phyloP scores from a whole-genome alignment of 2,329 filamentous ascomycete species.

The Pseudophaeomoniella oleicola region DNA sequence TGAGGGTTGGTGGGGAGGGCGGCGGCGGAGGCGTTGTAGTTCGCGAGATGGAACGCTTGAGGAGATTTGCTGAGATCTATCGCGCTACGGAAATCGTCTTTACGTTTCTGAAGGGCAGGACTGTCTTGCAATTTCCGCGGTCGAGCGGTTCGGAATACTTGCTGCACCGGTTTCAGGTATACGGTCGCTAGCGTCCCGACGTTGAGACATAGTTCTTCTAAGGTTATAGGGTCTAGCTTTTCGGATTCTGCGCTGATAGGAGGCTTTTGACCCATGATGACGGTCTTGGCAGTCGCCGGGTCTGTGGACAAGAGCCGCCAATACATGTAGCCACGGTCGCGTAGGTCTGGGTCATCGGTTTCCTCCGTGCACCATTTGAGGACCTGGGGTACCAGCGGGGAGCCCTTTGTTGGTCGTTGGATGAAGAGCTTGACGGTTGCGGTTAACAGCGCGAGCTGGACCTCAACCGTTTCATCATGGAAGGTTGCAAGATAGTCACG shows the following conservation, averaged over 20 bases:
- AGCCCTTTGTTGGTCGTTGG: slow-evolving; percentile 85
- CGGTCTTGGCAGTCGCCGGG: slow-evolving; percentile 66
- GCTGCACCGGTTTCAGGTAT: slow-evolving; percentile 94
- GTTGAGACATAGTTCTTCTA: slow-evolving; percentile 95
- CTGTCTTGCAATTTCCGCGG: slow-evolving; percentile 66
- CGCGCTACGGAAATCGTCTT: slow-evolving; percentile 30
- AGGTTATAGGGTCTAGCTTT: slow-evolving; percentile 73
- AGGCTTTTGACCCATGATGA: slow-evolving; percentile 97
- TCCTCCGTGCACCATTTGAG: slow-evolving; percentile 98
- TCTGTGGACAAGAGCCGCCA: slow-evolving; percentile 92
- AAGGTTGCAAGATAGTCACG: slow-evolving; percentile 94
- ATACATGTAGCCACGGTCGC: slow-evolving; percentile 97
- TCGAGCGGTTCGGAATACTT: slow-evolving; percentile 82
- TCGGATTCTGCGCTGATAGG: slow-evolving; percentile 93
- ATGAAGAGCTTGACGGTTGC: slow-evolving; percentile 98
- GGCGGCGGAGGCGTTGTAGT: not conserved
- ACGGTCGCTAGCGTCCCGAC: slow-evolving; percentile 93
- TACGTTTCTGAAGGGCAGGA: slow-evolving; percentile 66
- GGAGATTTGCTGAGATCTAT: not conserved
- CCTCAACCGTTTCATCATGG: slow-evolving; percentile 85
- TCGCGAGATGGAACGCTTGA: slow-evolving; percentile 1
- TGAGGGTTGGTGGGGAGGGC: slow-evolving; percentile 8
- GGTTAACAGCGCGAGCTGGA: slow-evolving; percentile 84
- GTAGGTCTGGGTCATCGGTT: slow-evolving; percentile 94
- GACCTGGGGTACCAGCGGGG: slow-evolving; percentile 83